Evolutionary conservation across 768 basidiomycete genomes (phyloP).

Genomic region (Hemileccinum rubropunctum): DNA sequence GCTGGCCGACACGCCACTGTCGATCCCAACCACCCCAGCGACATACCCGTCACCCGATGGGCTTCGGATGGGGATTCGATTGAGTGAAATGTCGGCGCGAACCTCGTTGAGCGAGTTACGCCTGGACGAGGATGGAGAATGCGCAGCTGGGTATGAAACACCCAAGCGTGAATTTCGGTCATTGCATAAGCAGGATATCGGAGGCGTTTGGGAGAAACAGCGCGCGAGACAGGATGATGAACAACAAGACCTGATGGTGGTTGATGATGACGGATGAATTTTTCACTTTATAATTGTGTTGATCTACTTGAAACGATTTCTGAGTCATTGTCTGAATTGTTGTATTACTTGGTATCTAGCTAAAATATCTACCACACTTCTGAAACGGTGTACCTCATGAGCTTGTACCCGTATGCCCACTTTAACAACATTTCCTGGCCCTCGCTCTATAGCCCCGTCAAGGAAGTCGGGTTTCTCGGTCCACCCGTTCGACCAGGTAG

Average conservation of each 20-base stretch:
- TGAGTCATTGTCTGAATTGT: not conserved
- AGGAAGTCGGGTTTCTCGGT: conserved; percentile 29
- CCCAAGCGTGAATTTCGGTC: conserved; percentile 16
- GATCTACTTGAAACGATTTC: not conserved
- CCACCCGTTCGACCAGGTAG: conserved; percentile 33
- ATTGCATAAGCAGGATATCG: conserved; percentile 1
- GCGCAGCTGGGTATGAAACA: conserved; percentile 17
- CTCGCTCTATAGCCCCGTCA: conserved; percentile 37
- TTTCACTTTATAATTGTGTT: not conserved
- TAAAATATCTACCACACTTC: not conserved
- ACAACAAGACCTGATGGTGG: conserved; percentile 17
- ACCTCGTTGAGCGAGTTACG: conserved; percentile 31
- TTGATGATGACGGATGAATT: conserved; percentile 13
- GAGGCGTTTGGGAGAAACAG: conserved; percentile 7
- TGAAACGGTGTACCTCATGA: too few relatives aligned
- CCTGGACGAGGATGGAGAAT: conserved; percentile 20
- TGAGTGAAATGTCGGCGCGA: conserved; percentile 27
- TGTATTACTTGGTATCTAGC: conserved; percentile 4
- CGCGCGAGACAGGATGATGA: not conserved
- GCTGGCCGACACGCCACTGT: conserved; percentile 23
- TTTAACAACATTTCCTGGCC: conserved; percentile 32
- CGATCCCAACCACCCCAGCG: conserved; percentile 30
- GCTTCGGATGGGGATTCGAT: conserved; percentile 23
- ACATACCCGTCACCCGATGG: conserved; percentile 26
- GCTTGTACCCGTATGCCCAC: not conserved